phyloP scores from a whole-genome alignment of 768 basidiomycete species.

The Kwoniella heveanensis region DNA sequence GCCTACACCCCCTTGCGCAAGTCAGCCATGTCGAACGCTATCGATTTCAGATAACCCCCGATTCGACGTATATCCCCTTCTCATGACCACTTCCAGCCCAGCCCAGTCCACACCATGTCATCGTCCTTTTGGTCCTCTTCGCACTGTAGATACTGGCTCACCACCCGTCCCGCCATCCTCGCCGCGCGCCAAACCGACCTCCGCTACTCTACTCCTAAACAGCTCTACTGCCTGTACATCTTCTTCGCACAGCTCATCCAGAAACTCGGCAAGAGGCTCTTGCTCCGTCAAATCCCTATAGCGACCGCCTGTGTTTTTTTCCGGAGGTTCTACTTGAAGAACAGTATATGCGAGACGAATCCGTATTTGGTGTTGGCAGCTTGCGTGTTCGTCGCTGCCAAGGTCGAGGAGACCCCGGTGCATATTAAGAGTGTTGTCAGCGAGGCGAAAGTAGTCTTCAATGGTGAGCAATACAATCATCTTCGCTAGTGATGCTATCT shows the following conservation, averaged over 20 bases:
- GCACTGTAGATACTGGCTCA: conserved; percentile 89
- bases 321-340: conserved; percentile 94
- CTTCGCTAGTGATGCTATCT: no score
- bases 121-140: conserved; percentile 86
- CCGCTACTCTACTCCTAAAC: conserved; percentile 74
- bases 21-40: not conserved
- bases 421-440: conserved; percentile 89
- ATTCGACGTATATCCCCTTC: no score
- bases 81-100: no score
- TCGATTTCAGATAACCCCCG: not conserved
- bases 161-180: conserved; percentile 74
- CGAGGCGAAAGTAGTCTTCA: conserved; percentile 76
- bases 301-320: conserved; percentile 95
- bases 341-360: conserved; percentile 92
- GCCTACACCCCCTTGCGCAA: not conserved
- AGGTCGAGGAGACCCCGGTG: conserved; percentile 92
- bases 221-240: conserved; percentile 79
- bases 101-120: conserved; percentile 31
- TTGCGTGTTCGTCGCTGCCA: conserved; percentile 93
- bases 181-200: conserved; percentile 77
- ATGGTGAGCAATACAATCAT: conserved; percentile 45
- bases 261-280: conserved; percentile 80
- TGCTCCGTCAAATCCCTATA: conserved; percentile 82
- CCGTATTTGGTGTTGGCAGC: conserved; percentile 89
- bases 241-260: conserved; percentile 84